Evolutionary conservation across 169 alveolate species (phyloP).

Genomic region (Plasmodium knowlesi): DNA sequence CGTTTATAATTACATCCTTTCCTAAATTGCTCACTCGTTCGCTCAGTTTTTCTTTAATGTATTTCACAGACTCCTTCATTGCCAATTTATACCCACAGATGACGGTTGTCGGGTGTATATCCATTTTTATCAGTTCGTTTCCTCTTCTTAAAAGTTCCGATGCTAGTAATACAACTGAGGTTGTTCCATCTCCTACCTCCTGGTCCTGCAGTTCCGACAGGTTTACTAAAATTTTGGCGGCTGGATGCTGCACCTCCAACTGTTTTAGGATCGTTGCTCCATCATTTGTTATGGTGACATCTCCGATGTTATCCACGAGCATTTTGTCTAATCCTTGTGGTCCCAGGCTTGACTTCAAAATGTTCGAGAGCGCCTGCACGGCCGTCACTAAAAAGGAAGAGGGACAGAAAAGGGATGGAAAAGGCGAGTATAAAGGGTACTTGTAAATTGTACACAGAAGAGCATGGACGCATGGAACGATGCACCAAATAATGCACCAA

Average conservation of each 20-base stretch:
- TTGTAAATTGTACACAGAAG: neutral
- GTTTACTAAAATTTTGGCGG: constrained; percentile 98
- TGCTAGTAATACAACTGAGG: constrained; percentile 99
- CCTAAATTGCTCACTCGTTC: constrained; percentile 88
- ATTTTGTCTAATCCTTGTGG: constrained; percentile 99
- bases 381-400: constrained; percentile 91
- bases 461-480: neutral
- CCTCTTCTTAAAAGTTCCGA: constrained; percentile 98
- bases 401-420: neutral
- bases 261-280: constrained; percentile 99
- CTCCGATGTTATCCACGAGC: constrained; percentile 99
- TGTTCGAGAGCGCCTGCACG: constrained; percentile 97
- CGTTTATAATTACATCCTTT: constrained; percentile 90
- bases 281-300: constrained; percentile 98
- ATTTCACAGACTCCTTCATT: constrained; percentile 95
- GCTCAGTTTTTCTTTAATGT: constrained; percentile 93
- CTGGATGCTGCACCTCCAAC: constrained; percentile 99
- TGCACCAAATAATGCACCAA: neutral
- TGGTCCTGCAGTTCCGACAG: constrained; percentile 96
- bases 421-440: neutral
- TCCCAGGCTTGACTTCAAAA: constrained; percentile 97
- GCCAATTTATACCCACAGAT: constrained; percentile 96
- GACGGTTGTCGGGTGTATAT: constrained; percentile 98
- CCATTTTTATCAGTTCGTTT: constrained; percentile 95
- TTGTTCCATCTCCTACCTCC: constrained; percentile 99